Percentiles rank a stretch among this genome's conserved stretches.
Evolutionary conservation across 495 filamentous ascomycete species (phyloP).

Genomic region (Articulospora tetracladia): DNA sequence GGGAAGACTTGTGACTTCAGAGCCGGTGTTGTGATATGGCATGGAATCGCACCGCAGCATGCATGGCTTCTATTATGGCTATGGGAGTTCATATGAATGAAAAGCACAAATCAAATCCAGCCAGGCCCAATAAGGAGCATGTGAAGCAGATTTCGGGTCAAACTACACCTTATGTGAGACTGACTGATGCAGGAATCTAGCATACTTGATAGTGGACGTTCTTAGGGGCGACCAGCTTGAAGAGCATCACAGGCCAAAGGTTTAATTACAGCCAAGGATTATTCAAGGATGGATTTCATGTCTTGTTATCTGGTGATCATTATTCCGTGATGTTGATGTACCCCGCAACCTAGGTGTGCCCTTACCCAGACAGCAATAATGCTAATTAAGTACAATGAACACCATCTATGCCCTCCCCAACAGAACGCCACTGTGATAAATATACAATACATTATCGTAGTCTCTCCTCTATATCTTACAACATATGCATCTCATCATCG

Average conservation of each 20-base stretch:
- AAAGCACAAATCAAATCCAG: slow-evolving; percentile 20
- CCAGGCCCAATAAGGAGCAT: not conserved
- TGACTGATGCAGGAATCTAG: slow-evolving; percentile 2
- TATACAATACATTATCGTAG: not conserved
- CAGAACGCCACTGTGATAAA: not conserved
- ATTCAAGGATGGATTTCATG: too few species aligned
- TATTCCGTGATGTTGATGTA: too few species aligned
- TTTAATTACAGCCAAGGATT: too few species aligned
- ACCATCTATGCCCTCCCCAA: not conserved
- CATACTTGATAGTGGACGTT: too few species aligned
- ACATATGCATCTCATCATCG: slow-evolving; percentile 41
- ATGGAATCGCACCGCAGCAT: slow-evolving; percentile 6
- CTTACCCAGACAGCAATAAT: too few species aligned
- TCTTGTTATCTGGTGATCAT: too few species aligned
- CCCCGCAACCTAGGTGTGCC: too few species aligned
- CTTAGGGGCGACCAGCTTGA: too few species aligned
- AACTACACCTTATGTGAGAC: not conserved
- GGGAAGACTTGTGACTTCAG: not conserved
- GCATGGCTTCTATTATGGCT: slow-evolving; percentile 18
- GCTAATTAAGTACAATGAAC: not conserved
- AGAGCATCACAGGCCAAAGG: too few species aligned
- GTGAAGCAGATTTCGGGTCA: not conserved
- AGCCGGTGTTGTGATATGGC: slow-evolving; percentile 3
- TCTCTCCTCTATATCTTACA: slow-evolving; percentile 23
- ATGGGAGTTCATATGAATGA: slow-evolving; percentile 25